Base-by-base conservation (phyloP, 495 filamentous ascomycete genomes). In the Penicillium robsamsonii region DNA sequence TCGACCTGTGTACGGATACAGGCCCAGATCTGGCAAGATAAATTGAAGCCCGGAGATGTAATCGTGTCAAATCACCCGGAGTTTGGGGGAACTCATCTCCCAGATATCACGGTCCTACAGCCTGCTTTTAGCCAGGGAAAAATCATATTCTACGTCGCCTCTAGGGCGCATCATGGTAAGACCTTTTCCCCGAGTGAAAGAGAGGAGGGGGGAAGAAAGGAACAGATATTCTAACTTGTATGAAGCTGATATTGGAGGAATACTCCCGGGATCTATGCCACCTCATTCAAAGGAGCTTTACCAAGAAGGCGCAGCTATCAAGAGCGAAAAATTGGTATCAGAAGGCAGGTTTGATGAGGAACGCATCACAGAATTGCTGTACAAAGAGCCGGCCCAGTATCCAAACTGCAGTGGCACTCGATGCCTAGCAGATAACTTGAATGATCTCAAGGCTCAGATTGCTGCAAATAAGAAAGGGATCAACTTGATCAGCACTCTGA, bases 381-480 rank as follows among this genome's bases (percentile, higher is more conserved):
- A 88, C 58, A 73, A 84, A 2, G 87, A 96, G 58, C 93, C 94
- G 6, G 92, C 90, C 2, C 77, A 87, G 55, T 89, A 90, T 62
- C 87, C 91, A 4, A 90, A 87, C 9, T 96, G 92, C 76, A 90
- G 85, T 62, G 94, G 92, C 3, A 96, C 92, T 3, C 76, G 94
- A 49, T 93, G 91, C 65, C 75, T 97, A 1, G 84, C 83, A 15
- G 94, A 98, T 65, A 98, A 98, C 65, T 77, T 98, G 71, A 94
- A 92, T 61, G 94, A 98, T 68, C 81, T 98, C 18, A 92, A 95
- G 70, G 94, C 94, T 1, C 92, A 96, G 62, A 87, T 97, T 18
- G 94, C 94, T 5, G 91, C 92, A 7, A 97, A 98, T 67, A 87
- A 96, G 65, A 96, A 96, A 64, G 94, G 94, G 20, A 96, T 97